Conservation (phyloP, 2,329 filamentous ascomycete species). For the Raffaelea albimanens region DNA sequence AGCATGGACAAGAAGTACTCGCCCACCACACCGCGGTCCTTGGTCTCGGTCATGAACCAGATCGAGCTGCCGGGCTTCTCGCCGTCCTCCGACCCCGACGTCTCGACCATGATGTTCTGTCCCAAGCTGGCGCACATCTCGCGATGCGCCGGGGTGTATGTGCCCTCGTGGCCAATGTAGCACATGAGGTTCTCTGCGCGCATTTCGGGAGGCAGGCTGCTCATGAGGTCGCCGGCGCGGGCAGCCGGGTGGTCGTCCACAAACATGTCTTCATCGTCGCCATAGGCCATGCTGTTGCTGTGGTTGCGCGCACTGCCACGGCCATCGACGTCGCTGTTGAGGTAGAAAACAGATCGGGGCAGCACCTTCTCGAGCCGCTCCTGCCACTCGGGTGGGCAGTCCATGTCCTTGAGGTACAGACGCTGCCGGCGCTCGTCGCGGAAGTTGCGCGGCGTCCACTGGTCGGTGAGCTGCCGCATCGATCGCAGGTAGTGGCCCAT, state of each 20-base stretch:
- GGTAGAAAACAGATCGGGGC: conserved; percentile 75
- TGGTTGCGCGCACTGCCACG: conserved; percentile 11
- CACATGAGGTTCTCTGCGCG: conserved; percentile 96
- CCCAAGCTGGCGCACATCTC: conserved; percentile 97
- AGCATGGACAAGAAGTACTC: conserved; percentile 91
- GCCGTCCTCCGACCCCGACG: conserved; percentile 62
- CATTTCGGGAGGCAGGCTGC: conserved; percentile 76
- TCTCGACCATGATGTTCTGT: conserved; percentile 97
- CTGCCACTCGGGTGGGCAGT: conserved; percentile 83
- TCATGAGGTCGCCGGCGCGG: conserved; percentile 87
- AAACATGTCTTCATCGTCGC: conserved; percentile 27
- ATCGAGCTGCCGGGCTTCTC: conserved; percentile 82
- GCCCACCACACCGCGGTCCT: conserved; percentile 79
- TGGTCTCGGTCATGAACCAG: conserved; percentile 98
- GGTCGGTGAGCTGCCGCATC: conserved; percentile 73
- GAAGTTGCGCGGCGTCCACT: conserved; percentile 68
- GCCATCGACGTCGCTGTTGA: conserved; percentile 66
- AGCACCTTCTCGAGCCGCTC: conserved; percentile 69
- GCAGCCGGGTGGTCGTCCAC: conserved; percentile 47
- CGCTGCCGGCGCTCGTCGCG: conserved; percentile 73
- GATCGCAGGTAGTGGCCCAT: conserved; percentile 85
- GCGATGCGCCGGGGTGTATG: conserved; percentile 86
- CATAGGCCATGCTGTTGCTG: conserved; percentile 5
- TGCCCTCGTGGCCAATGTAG: conserved; percentile 95
- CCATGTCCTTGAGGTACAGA: conserved; percentile 93